Conservation (phyloP, 2,329 filamentous ascomycete species). For the Cercospora janseana region DNA sequence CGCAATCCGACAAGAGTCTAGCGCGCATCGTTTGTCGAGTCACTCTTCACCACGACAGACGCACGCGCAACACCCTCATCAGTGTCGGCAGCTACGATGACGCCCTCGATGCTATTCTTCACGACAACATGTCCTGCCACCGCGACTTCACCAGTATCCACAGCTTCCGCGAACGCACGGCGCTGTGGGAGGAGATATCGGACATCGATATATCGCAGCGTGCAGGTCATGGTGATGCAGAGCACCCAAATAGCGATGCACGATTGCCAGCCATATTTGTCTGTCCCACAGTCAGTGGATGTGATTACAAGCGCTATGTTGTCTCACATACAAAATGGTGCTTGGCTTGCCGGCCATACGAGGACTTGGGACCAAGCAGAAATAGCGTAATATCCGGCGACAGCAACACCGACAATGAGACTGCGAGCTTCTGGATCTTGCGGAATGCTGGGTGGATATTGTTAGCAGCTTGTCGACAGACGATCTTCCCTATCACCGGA, state of each 20-base stretch:
- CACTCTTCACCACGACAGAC: slow-evolving; percentile 12
- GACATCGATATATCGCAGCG: slow-evolving; percentile 47
- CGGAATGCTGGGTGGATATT: slow-evolving; percentile 36
- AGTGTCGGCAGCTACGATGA: background rate
- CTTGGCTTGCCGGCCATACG: slow-evolving; percentile 53
- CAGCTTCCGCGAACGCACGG: slow-evolving; percentile 23
- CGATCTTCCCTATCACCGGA: no score
- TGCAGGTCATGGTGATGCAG: slow-evolving; percentile 48
- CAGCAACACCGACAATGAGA: slow-evolving; percentile 50
- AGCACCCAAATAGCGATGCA: slow-evolving; percentile 47
- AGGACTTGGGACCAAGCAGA: slow-evolving; percentile 54
- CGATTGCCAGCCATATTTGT: slow-evolving; percentile 52
- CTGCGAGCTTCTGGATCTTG: slow-evolving; percentile 53
- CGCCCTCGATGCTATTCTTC: slow-evolving; percentile 8
- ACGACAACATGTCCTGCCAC: slow-evolving; percentile 24
- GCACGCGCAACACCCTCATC: slow-evolving; percentile 10
- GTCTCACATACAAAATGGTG: slow-evolving; percentile 43
- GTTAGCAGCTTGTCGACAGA: no score
- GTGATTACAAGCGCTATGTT: background rate
- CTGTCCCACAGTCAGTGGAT: background rate
- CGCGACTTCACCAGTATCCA: slow-evolving; percentile 23
- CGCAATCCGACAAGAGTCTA: background rate
- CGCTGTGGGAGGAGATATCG: slow-evolving; percentile 39
- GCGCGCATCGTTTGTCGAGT: background rate
- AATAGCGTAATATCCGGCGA: slow-evolving; percentile 53